phyloP scores from a whole-genome alignment of 1,139 yeast genomes.

The Debaryomycetaceae sp. region DNA sequence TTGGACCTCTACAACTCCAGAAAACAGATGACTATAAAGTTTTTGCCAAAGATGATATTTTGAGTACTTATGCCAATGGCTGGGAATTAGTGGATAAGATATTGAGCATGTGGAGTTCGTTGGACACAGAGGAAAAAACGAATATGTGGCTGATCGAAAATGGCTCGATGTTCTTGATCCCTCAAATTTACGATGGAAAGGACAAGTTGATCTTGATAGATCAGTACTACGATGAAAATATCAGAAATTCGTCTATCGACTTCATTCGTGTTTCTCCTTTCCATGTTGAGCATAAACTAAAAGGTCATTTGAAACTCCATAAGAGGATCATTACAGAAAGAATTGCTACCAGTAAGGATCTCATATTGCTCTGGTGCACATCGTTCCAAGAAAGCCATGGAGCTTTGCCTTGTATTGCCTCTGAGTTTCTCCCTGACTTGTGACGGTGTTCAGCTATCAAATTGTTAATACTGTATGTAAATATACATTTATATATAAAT shows the following conservation, averaged over 20 bases:
- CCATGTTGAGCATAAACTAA: conserved; percentile 15
- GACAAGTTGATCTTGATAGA: conserved; percentile 14
- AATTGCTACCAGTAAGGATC: conserved; percentile 15
- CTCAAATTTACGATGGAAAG: conserved; percentile 16
- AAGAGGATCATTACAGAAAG: conserved; percentile 10
- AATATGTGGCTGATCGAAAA: conserved; percentile 17
- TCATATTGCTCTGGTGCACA: conserved; percentile 19
- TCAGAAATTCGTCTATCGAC: conserved; percentile 7
- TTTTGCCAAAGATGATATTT: conserved; percentile 9
- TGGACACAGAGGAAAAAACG: conserved; percentile 10
- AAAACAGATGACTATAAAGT: conserved; percentile 12
- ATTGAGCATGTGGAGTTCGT: conserved; percentile 8
- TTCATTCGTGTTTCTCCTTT: conserved; percentile 13
- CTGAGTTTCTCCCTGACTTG: conserved; percentile 4
- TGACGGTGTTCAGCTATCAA: not conserved
- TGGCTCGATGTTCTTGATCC: conserved; percentile 17
- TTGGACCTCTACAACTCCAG: conserved; percentile 17
- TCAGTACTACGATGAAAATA: conserved; percentile 17
- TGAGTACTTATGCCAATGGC: conserved; percentile 18
- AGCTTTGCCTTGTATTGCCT: conserved; percentile 5
- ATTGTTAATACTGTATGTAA: not conserved
- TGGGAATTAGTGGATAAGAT: conserved; percentile 19
- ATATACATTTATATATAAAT: too few species aligned
- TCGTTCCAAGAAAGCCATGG: conserved; percentile 14
- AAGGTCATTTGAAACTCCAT: conserved; percentile 15